A percentile compares a stretch with the other conserved stretches of the same genome.
phyloP scores from a whole-genome alignment of 768 basidiomycete genomes.

The Roridomyces roridus region DNA sequence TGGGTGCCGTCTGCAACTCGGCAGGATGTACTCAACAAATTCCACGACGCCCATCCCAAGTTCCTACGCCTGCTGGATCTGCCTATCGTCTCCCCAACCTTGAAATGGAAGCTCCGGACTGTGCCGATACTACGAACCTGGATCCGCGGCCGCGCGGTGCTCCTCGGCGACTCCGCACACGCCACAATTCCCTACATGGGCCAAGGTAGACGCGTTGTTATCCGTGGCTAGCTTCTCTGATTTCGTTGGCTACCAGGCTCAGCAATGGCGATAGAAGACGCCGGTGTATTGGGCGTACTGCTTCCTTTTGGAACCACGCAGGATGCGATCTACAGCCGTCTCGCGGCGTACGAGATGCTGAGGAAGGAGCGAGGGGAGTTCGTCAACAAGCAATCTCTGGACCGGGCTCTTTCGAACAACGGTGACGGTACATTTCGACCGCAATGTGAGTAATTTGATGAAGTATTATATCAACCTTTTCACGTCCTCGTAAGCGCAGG shows the following conservation, averaged over 20 bases:
- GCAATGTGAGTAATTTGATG: conserved; percentile 3
- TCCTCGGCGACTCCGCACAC: conserved; percentile 26
- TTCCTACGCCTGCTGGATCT: conserved; percentile 6
- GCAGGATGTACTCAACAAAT: not conserved
- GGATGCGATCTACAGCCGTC: conserved; percentile 1
- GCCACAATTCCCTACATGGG: conserved; percentile 30
- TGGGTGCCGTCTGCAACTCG: not conserved
- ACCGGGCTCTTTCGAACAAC: not conserved
- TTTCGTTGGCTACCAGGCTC: conserved; percentile 5
- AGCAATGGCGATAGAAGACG: conserved; percentile 32
- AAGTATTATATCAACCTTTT: too few relatives aligned
- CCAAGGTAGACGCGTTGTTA: too few relatives aligned
- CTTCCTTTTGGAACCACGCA: conserved; percentile 11
- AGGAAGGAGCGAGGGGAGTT: conserved; percentile 17
- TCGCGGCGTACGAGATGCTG: conserved; percentile 10
- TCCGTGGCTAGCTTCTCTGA: too few relatives aligned
- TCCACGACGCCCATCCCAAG: conserved; percentile 12
- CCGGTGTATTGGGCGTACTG: conserved; percentile 9
- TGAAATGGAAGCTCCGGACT: conserved; percentile 9
- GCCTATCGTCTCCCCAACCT: not conserved
- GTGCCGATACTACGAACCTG: conserved; percentile 14
- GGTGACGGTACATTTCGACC: conserved; percentile 3
- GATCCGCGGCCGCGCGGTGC: conserved; percentile 11
- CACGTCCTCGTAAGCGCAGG: too few relatives aligned
- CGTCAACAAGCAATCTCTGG: conserved; percentile 2